A percentile compares a stretch with the other conserved stretches of the same genome.
These are phyloP conservation scores for Fusarium sterilihyphosum DNA, from an alignment of 2,329 filamentous ascomycete genomes.

Conservation along the genomic window DNA sequence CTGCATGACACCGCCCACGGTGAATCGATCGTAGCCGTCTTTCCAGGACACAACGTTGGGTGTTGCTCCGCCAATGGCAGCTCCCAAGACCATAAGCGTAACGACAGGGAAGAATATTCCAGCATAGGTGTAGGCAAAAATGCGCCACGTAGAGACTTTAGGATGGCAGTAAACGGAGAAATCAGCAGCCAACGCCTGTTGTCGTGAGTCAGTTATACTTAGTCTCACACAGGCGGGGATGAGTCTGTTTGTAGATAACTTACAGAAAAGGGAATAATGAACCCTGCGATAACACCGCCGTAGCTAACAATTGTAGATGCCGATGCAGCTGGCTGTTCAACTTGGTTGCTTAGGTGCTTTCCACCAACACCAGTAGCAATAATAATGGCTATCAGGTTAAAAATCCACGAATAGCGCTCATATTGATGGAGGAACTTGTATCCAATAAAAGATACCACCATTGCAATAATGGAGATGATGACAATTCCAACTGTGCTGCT, in stretches of 20 bases:
- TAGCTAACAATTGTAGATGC: background rate
- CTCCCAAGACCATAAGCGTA: background rate
- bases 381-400: background rate
- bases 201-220: background rate
- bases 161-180: background rate
- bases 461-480: background rate
- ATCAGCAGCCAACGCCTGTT: background rate
- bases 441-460: background rate
- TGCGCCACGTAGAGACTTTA: background rate
- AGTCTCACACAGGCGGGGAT: accelerated
- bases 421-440: background rate
- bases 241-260: background rate
- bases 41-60: background rate
- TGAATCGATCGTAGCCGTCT: background rate
- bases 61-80: background rate
- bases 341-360: background rate
- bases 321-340: background rate
- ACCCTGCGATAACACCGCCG: background rate
- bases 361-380: background rate
- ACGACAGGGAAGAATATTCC: background rate
- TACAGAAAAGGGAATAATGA: background rate
- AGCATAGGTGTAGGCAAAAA: background rate
- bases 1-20: background rate
- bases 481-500: background rate
- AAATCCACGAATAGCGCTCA: background rate